phyloP scores from a whole-genome alignment of 345 rosid species.

The Arabis alpina region DNA sequence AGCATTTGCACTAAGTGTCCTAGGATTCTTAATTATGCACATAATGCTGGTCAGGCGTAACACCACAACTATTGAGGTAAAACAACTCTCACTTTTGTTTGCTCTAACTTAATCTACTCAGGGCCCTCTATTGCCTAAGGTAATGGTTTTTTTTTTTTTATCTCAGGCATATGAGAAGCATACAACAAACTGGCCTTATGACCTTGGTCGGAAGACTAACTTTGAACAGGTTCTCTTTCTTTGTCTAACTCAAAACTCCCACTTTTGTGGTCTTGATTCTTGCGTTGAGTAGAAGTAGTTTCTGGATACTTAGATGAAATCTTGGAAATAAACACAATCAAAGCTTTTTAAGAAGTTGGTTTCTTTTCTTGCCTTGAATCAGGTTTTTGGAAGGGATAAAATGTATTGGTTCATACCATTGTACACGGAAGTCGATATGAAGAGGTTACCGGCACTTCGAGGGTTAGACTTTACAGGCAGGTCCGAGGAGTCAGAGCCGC shows the following conservation, averaged over 20 bases:
- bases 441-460: constrained; percentile 51
- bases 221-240: constrained; percentile 64
- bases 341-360: background rate
- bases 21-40: constrained; percentile 87
- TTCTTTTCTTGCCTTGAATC: constrained; percentile 1
- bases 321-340: constrained; percentile 9
- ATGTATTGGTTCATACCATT: constrained; percentile 73
- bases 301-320: background rate
- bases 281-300: background rate
- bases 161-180: constrained; percentile 82
- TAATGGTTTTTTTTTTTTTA: background rate
- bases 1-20: constrained; percentile 73
- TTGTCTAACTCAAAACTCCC: constrained; percentile 21
- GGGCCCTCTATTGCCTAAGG: constrained; percentile 12
- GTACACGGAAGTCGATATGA: constrained; percentile 64
- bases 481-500: constrained; percentile 53
- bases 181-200: constrained; percentile 68
- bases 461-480: constrained; percentile 65
- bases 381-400: constrained; percentile 75
- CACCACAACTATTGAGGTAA: constrained; percentile 88
- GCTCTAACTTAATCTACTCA: constrained; percentile 5
- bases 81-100: constrained; percentile 10
- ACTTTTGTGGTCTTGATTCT: background rate
- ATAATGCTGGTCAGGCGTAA: constrained; percentile 60
- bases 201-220: constrained; percentile 77